Base-by-base conservation (phyloP, 495 filamentous ascomycete genomes). In the Melanomma pulvis-pyrius region DNA sequence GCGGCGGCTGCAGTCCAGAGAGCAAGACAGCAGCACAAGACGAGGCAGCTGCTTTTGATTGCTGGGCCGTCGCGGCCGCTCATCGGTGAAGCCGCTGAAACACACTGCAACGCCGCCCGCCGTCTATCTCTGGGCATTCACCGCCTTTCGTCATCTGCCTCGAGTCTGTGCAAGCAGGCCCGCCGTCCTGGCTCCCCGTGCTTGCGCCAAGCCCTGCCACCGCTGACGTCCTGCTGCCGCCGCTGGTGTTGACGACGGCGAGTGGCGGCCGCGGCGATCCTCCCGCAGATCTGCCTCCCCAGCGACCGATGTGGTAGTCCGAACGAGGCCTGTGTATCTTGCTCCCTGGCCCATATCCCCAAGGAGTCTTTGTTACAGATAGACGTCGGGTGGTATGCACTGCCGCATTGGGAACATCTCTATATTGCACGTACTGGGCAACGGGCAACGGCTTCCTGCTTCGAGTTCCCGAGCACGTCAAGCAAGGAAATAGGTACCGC, bases 91-190 rank as follows among this genome's bases (percentile, higher is more conserved):
- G 39, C 17, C 41, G 46, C 26, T 61, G 59, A 61, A 61, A 61
- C 59, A 44, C 46, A 44, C 48, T 60, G 34, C 36, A 58, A 46
- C 55, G n/a, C 4, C 12, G 55, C 19, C 55, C 55, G 55, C 44
- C 17, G 57, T 48, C 57, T 60, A 24, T 50, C 21, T 30, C 48
- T 39, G 48, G 46, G 24, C 30, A 30, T 56, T 65, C 41, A 58
- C 61, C 61, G 52, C 53, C 41, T 56, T 41, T 58, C 30, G 61
- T 51, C 61, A 57, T 58, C 61, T 58, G 53, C 39, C 44, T 46
- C 32, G 60, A 41, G 52, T 57, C 61, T 54, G 29, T 55, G 50
- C 50, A 17, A 17, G 11, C 13, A 21, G 2, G n/a, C 7, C 44
- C 8, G 22, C 3, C 5, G 24, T 60, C 29, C 17, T 48, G 59